Conservation (phyloP, 352 stramenopile species). For the Phytopythium oedochilum region DNA sequence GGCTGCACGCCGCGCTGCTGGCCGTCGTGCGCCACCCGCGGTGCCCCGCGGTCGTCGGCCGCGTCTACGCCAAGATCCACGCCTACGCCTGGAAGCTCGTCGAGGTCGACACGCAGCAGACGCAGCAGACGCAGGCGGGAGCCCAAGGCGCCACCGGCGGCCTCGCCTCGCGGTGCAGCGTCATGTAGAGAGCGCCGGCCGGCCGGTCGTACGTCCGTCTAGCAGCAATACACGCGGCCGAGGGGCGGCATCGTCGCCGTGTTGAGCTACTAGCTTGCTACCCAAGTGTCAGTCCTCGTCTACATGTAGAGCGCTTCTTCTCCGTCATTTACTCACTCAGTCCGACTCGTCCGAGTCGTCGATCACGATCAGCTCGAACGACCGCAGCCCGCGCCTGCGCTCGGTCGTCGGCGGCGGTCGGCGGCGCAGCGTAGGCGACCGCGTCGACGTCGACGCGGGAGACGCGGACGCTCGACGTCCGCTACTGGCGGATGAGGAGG, state of each 20-base stretch:
- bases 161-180: slow-evolving; percentile 44
- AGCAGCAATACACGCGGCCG: too few relatives aligned
- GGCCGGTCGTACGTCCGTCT: too few relatives aligned
- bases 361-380: slow-evolving; percentile 82
- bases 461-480: not conserved
- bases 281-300: too few relatives aligned
- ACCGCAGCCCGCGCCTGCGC: slow-evolving; percentile 20
- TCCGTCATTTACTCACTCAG: too few relatives aligned
- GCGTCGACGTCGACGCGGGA: not conserved
- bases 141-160: slow-evolving; percentile 21
- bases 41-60: slow-evolving; percentile 48
- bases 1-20: slow-evolving; percentile 60
- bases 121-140: slow-evolving; percentile 21
- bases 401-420: not conserved
- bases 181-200: too few relatives aligned
- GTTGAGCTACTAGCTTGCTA: too few relatives aligned
- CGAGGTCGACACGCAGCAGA: slow-evolving; percentile 41
- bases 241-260: too few relatives aligned
- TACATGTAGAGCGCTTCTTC: not conserved
- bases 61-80: slow-evolving; percentile 66
- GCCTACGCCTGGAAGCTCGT: slow-evolving; percentile 66
- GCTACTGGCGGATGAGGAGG: not conserved
- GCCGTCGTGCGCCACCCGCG: slow-evolving; percentile 58
- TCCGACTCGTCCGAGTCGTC: slow-evolving; percentile 30
- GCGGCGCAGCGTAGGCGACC: not conserved